phyloP scores from a whole-genome alignment of 176 grass and related monocot species.

The Rhipidocladum racemiflorum region DNA sequence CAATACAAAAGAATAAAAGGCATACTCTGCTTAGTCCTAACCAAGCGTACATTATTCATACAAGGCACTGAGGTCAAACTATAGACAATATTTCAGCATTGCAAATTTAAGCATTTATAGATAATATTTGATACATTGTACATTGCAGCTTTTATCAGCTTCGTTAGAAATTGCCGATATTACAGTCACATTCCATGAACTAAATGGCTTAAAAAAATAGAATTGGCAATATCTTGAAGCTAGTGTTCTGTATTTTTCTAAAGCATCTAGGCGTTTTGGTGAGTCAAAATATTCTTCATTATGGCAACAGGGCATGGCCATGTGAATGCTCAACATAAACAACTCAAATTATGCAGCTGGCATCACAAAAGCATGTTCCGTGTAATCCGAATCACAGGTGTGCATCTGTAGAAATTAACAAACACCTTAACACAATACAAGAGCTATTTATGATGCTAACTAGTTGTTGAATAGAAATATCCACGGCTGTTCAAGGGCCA shows the following conservation, averaged over 20 bases:
- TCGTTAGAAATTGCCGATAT: not conserved
- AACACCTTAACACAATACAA: not conserved
- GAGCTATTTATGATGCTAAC: not conserved
- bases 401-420: not conserved
- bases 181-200: not conserved
- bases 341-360: constrained; percentile 6
- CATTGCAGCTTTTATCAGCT: constrained; percentile 4
- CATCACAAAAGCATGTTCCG: not conserved
- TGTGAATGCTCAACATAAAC: not conserved
- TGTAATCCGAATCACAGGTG: not conserved
- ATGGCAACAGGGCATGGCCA: not conserved
- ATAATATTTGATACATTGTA: not conserved
- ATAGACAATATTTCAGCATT: not conserved
- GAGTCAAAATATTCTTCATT: constrained; percentile 13
- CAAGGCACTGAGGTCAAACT: not conserved
- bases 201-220: not conserved
- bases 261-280: not conserved
- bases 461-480: not conserved
- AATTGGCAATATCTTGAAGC: not conserved
- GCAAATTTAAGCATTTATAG: not conserved
- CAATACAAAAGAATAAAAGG: not conserved
- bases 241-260: not conserved
- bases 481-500: not conserved
- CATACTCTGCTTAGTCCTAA: not conserved
- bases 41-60: not conserved